Evolutionary conservation across 495 filamentous ascomycete genomes (phyloP).

Genomic region (Hypoxylon lienhwacheense): DNA sequence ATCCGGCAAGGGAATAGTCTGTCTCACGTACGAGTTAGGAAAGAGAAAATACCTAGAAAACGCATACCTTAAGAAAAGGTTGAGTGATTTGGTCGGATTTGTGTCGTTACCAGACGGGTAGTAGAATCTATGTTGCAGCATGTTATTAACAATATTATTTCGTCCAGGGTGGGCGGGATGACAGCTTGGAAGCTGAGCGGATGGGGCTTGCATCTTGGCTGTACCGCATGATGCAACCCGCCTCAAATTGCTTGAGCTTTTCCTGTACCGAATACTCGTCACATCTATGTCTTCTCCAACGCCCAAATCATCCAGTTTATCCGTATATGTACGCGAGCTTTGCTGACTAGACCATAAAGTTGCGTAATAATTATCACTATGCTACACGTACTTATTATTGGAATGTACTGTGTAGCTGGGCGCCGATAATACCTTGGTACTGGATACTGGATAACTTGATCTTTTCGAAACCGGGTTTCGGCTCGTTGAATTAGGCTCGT

Average conservation of each 20-base stretch:
- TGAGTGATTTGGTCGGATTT: not conserved
- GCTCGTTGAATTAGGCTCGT: conserved; percentile 24
- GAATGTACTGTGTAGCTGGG: conserved; percentile 8
- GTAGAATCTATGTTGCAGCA: too few relatives aligned
- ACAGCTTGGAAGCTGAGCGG: conserved; percentile 16
- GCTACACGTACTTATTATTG: conserved; percentile 7
- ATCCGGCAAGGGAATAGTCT: too few relatives aligned
- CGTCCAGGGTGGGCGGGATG: conserved; percentile 7
- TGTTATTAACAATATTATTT: too few relatives aligned
- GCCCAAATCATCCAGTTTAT: too few relatives aligned
- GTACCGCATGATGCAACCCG: conserved; percentile 25
- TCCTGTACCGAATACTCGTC: too few relatives aligned
- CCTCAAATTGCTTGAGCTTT: conserved; percentile 12
- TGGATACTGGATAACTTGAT: not conserved
- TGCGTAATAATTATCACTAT: too few relatives aligned
- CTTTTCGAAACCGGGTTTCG: conserved; percentile 17
- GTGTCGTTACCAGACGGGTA: too few relatives aligned
- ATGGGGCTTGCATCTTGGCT: conserved; percentile 18
- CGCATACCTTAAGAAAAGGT: conserved; percentile 14
- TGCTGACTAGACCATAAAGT: too few relatives aligned
- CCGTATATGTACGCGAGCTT: not conserved
- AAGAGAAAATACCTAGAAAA: not conserved
- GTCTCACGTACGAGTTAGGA: not conserved
- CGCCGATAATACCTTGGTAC: not conserved
- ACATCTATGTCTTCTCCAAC: too few relatives aligned